Base-by-base conservation (phyloP, 805 yeast genomes). In the Kodamaea leandrae region DNA sequence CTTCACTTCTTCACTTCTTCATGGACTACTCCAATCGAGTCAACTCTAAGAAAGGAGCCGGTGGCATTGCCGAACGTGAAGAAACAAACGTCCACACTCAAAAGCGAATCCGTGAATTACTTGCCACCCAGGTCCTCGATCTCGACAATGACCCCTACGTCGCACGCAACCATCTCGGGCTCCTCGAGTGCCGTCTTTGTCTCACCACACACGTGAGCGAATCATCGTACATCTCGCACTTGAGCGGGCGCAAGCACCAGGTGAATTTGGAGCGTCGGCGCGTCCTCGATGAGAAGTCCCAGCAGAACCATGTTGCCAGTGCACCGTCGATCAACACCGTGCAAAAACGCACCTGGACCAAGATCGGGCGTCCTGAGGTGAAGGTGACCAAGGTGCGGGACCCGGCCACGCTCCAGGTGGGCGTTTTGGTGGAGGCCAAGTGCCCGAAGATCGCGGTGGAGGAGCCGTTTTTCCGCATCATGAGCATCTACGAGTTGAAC, bases 11-110 rank as follows among this genome's bases (percentile, higher is more conserved):
- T n/a, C n/a, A n/a, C n/a, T 14, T 27, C 32, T 45, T 28, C 4
- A 89, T 89, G 97, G 96, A 89, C 60, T 86, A 86, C 56, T 90
- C 87, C 47, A 86, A 85, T 51, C 66, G 96, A 53, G 95, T 86
- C 2, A 96, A 96, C 33, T 83, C 95, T 5, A 89, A 89, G 63
- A 81, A 86, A 58, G 96, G 96, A 7, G 78, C 83, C 20, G 97
- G 96, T 50, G 96, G 96, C 5, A 71, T 89, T 14, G 96, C 96
- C 1, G 85, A 86, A 4, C 66, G 70, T 32, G 76, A 80, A 15
- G 89, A 84, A 48, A 70, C 82, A 5, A 85, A 86, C 52, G 76
- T 80, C 4, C 83, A 83, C 33, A 71, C 90, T 35, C 69, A 82
- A 42, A 80, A 80, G 43, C 73, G 95, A 27, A 75, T 88, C 6